Evolutionary conservation across 2,329 filamentous ascomycete genomes (phyloP).

Genomic region (Ascochyta viciae-villosae): DNA sequence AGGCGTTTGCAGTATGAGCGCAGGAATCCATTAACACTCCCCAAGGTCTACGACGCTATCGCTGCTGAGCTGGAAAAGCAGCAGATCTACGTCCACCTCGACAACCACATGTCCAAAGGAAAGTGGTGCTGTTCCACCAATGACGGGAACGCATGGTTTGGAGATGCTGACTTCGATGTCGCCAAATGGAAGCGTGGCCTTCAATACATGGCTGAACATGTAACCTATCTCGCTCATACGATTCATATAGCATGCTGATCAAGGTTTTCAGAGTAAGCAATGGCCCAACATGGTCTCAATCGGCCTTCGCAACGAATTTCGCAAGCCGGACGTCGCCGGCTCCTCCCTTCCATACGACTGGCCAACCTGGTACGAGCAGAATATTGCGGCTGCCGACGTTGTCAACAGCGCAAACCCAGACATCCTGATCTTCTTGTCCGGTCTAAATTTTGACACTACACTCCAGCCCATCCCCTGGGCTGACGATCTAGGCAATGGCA

Average conservation of each 20-base stretch:
- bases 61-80: slow-evolving; percentile 60
- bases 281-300: slow-evolving; percentile 63
- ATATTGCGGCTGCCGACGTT: slow-evolving; percentile 57
- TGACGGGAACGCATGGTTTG: slow-evolving; percentile 69
- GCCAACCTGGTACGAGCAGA: slow-evolving; percentile 62
- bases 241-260: neutral
- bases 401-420: slow-evolving; percentile 61
- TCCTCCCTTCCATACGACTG: slow-evolving; percentile 60
- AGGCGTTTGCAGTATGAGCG: no score
- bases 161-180: slow-evolving; percentile 62
- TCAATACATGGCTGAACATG: slow-evolving; percentile 67
- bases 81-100: slow-evolving; percentile 43
- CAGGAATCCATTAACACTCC: neutral
- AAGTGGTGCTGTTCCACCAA: slow-evolving; percentile 40
- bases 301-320: slow-evolving; percentile 64
- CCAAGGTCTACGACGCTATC: slow-evolving; percentile 59
- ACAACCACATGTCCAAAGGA: slow-evolving; percentile 47
- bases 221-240: slow-evolving; percentile 6
- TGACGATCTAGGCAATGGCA: slow-evolving; percentile 57
- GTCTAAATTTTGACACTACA: slow-evolving; percentile 64
- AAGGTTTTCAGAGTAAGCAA: slow-evolving; percentile 29
- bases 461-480: slow-evolving; percentile 61
- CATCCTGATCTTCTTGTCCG: slow-evolving; percentile 66
- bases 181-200: slow-evolving; percentile 68
- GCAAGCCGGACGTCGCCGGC: slow-evolving; percentile 36